Evolutionary conservation across 2,329 filamentous ascomycete genomes (phyloP).

Genomic region (Diplodia corticola): DNA sequence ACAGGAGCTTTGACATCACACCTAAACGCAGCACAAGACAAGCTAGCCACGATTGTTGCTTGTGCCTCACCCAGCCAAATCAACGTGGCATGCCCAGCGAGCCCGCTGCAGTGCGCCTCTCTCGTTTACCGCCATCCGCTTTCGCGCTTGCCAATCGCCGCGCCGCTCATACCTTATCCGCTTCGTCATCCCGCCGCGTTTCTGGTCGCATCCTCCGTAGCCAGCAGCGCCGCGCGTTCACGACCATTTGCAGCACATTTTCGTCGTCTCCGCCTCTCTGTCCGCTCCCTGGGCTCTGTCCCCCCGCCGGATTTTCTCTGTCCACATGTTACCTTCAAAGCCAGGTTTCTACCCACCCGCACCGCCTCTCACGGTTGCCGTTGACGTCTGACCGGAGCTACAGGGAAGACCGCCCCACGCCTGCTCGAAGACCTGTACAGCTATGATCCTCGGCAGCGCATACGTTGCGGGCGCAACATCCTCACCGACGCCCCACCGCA

Average conservation of each 20-base stretch:
- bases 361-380: not conserved
- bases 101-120: not conserved
- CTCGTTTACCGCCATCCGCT: not conserved
- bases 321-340: slow-evolving; percentile 1
- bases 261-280: no score
- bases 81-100: not conserved
- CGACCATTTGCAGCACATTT: not conserved
- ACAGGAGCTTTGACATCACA: slow-evolving; percentile 19
- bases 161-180: slow-evolving; percentile 17
- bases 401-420: slow-evolving; percentile 52
- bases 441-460: slow-evolving; percentile 53
- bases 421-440: slow-evolving; percentile 53
- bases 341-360: slow-evolving; percentile 11
- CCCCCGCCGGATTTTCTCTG: not conserved
- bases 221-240: not conserved
- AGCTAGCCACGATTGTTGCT: not conserved
- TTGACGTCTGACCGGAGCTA: slow-evolving; percentile 17
- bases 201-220: not conserved
- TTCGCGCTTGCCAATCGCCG: not conserved
- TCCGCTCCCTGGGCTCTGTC: not conserved
- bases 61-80: not conserved
- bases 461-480: slow-evolving; percentile 52
- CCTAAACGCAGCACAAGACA: not conserved
- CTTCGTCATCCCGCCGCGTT: slow-evolving; percentile 3
- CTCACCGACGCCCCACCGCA: slow-evolving; percentile 59